A percentile compares a stretch with the other conserved stretches of the same genome.
These are phyloP conservation scores for Fusarium citri DNA, from an alignment of 2,329 filamentous ascomycete species.

Conservation along the genomic window DNA sequence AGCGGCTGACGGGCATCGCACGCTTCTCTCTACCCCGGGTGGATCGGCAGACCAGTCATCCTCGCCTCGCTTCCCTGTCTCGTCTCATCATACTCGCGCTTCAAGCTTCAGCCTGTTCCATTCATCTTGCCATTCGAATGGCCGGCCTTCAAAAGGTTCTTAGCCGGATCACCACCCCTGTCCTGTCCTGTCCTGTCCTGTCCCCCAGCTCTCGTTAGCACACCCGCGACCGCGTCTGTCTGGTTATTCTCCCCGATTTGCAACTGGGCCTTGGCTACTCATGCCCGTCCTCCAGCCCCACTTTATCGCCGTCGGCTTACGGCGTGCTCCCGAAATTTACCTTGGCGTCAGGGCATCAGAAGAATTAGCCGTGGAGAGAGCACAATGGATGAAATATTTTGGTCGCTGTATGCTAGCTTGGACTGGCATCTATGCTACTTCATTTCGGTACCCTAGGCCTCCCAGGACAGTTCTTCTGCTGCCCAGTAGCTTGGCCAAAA, in stretches of 20 bases:
- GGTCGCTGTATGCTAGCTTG: not conserved
- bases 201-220: slow-evolving; percentile 36
- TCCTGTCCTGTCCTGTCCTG: slow-evolving; percentile 23
- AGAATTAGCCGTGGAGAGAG: not conserved
- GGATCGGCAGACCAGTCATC: slow-evolving; percentile 36
- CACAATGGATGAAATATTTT: not conserved
- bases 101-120: slow-evolving; percentile 24
- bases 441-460: not conserved
- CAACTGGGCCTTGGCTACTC: slow-evolving; percentile 15
- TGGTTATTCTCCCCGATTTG: slow-evolving; percentile 28
- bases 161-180: slow-evolving; percentile 30
- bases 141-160: slow-evolving; percentile 32
- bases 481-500: not conserved
- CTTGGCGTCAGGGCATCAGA: not conserved
- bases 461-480: not conserved
- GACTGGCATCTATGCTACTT: not conserved
- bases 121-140: slow-evolving; percentile 36
- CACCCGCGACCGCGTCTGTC: slow-evolving; percentile 33
- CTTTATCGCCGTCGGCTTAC: slow-evolving; percentile 44
- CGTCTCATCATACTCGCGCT: slow-evolving; percentile 34
- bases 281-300: slow-evolving; percentile 33
- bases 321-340: slow-evolving; percentile 40
- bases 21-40: slow-evolving; percentile 16
- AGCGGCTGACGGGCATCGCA: not conserved
- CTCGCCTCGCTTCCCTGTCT: slow-evolving; percentile 30